A percentile compares a stretch with the other conserved stretches of the same genome.
Conservation (phyloP, 495 filamentous ascomycete genomes). For the Penicillium fimorum region DNA sequence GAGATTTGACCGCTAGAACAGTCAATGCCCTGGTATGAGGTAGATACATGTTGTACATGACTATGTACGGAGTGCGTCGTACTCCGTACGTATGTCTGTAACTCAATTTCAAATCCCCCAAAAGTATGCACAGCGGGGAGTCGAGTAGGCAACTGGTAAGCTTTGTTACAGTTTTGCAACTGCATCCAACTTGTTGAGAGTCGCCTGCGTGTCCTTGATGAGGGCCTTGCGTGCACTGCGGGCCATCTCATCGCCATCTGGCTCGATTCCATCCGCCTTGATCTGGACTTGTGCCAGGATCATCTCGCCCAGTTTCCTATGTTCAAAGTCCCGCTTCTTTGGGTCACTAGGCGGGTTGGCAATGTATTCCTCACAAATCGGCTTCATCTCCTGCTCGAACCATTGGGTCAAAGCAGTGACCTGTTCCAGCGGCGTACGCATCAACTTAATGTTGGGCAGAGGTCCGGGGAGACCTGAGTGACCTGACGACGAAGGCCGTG, state of each 20-base stretch:
- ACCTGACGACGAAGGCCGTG: constrained; percentile 26
- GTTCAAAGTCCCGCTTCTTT: constrained; percentile 71
- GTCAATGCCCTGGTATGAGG: neutral
- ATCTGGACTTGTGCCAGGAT: constrained; percentile 79
- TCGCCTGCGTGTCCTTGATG: constrained; percentile 69
- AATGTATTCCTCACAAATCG: constrained; percentile 64
- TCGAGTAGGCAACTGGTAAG: constrained; percentile 6
- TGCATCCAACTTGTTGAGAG: constrained; percentile 63
- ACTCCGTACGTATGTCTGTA: constrained; percentile 1
- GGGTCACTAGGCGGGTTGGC: constrained; percentile 63
- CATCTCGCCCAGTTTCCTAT: constrained; percentile 78
- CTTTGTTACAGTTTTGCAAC: constrained; percentile 21
- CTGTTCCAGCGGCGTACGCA: constrained; percentile 60
- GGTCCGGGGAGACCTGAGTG: constrained; percentile 27
- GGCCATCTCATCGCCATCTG: constrained; percentile 61
- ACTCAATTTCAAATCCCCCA: neutral
- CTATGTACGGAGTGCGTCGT: neutral
- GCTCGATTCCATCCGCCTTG: constrained; percentile 83
- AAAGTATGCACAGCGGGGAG: neutral
- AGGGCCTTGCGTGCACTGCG: constrained; percentile 69
- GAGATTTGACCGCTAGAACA: constrained; percentile 4
- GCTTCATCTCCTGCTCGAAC: constrained; percentile 65
- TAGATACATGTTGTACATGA: neutral
- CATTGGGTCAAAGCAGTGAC: constrained; percentile 65
- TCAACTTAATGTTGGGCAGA: constrained; percentile 37